A percentile compares a stretch with the other conserved stretches of the same genome.
Conservation (phyloP, 495 filamentous ascomycete species). For the Eremomyces bilateralis region DNA sequence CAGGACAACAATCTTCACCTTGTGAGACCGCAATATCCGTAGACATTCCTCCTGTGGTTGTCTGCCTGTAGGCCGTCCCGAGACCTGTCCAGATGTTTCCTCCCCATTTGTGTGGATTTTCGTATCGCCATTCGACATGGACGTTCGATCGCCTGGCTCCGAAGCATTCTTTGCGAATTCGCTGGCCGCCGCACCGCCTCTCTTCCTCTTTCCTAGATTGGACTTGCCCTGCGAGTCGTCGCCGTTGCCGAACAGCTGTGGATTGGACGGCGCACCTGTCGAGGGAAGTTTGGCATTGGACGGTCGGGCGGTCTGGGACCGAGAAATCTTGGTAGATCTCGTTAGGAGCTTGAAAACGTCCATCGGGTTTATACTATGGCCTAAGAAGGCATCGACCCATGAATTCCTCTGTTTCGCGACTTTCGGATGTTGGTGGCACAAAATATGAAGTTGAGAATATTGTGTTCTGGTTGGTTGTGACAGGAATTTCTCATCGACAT, state of each 20-base stretch:
- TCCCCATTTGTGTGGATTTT: background rate
- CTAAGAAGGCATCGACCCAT: too few relatives aligned
- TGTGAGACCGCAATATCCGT: constrained; percentile 56
- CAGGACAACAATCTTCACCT: constrained; percentile 66
- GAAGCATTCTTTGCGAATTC: constrained; percentile 5
- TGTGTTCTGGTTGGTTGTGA: too few relatives aligned
- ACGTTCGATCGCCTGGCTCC: background rate
- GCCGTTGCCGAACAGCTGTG: constrained; percentile 29
- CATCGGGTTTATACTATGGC: too few relatives aligned
- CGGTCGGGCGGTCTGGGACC: constrained; percentile 14
- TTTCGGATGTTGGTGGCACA: too few relatives aligned
- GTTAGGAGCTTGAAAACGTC: constrained; percentile 48
- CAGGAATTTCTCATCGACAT: too few relatives aligned
- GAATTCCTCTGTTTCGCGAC: too few relatives aligned
- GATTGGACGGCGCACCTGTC: constrained; percentile 27
- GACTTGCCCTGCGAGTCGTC: constrained; percentile 11
- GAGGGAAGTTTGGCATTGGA: constrained; percentile 25
- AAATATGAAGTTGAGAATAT: too few relatives aligned
- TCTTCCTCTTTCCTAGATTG: constrained; percentile 16
- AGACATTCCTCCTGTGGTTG: background rate
- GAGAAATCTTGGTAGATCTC: constrained; percentile 30
- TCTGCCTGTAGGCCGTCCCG: background rate
- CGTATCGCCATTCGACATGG: constrained; percentile 1
- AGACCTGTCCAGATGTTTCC: background rate
- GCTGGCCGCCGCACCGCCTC: constrained; percentile 5